Conservation (phyloP, 768 basidiomycete genomes). For the Sporobolomyces roseus region DNA sequence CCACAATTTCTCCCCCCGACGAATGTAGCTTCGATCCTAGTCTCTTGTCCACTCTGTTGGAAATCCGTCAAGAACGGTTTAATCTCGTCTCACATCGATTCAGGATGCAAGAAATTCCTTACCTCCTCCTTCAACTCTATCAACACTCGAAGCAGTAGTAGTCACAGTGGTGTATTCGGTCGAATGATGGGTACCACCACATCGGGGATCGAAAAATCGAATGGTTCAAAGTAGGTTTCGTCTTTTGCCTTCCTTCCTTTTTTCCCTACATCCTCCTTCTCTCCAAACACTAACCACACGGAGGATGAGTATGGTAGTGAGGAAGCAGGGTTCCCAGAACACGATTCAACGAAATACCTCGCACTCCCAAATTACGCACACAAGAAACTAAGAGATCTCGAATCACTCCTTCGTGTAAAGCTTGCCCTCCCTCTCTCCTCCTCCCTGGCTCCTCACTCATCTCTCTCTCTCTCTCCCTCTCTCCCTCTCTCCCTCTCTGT, state of each 20-base stretch:
- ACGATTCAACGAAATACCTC: constrained; percentile 3
- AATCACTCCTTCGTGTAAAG: constrained; percentile 16
- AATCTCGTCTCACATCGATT: constrained; percentile 22
- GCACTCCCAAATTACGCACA: constrained; percentile 15
- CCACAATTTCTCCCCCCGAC: too few relatives aligned
- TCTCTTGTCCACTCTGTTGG: constrained; percentile 23
- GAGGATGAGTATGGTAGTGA: too few relatives aligned
- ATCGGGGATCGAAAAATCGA: too few relatives aligned
- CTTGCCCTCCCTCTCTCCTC: background rate
- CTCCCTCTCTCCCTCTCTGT: background rate
- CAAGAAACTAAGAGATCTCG: constrained; percentile 6
- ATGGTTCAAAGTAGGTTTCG: too few relatives aligned
- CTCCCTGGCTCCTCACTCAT: background rate
- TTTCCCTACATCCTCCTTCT: too few relatives aligned
- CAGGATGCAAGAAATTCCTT: background rate
- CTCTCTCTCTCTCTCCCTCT: background rate
- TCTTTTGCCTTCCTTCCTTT: too few relatives aligned
- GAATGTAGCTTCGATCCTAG: constrained; percentile 26
- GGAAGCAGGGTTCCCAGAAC: too few relatives aligned
- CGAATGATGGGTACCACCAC: too few relatives aligned
- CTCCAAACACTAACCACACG: too few relatives aligned
- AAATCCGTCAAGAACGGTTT: constrained; percentile 8
- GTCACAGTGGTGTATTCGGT: too few relatives aligned
- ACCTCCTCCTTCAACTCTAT: too few relatives aligned
- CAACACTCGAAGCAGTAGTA: too few relatives aligned